phyloP scores from a whole-genome alignment of 2,329 filamentous ascomycete species.

The Ascochyta clinopodiicola region DNA sequence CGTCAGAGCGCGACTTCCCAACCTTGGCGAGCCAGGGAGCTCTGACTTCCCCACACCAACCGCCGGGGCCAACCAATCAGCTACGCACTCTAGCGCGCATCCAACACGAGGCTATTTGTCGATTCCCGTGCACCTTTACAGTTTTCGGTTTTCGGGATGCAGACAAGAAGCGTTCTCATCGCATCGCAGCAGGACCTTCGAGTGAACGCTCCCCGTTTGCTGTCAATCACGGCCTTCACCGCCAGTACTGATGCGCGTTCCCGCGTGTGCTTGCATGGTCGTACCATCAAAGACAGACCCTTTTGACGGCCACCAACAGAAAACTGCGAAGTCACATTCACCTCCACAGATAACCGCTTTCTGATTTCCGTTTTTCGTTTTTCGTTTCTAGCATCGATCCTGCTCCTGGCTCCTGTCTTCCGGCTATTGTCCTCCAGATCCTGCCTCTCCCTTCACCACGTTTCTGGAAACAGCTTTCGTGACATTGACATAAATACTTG shows the following conservation, averaged over 20 bases:
- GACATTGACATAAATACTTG: neutral
- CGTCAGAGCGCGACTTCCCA: conserved; percentile 22
- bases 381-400: neutral
- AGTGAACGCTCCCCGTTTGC: conserved; percentile 11
- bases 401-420: neutral
- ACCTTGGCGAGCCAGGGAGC: conserved; percentile 22
- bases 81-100: conserved; percentile 1
- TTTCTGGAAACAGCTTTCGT: conserved; percentile 12
- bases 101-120: conserved; percentile 11
- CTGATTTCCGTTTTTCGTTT: neutral
- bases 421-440: neutral
- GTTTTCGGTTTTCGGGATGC: conserved; percentile 3
- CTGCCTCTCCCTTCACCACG: neutral
- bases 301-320: conserved; percentile 13
- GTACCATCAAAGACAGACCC: conserved; percentile 11
- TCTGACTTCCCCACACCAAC: conserved; percentile 5
- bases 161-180: conserved; percentile 8
- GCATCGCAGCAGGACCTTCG: conserved; percentile 13
- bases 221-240: conserved; percentile 19
- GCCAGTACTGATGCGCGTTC: conserved; percentile 15
- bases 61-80: conserved; percentile 15
- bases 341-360: conserved; percentile 8
- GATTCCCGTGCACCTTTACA: conserved; percentile 11
- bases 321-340: conserved; percentile 14
- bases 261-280: conserved; percentile 12